Percentiles rank a stretch among this genome's conserved stretches.
These are phyloP conservation scores for Macadamia integrifolia DNA, from an alignment of 164 flowering plant species.

Conservation along the genomic window DNA sequence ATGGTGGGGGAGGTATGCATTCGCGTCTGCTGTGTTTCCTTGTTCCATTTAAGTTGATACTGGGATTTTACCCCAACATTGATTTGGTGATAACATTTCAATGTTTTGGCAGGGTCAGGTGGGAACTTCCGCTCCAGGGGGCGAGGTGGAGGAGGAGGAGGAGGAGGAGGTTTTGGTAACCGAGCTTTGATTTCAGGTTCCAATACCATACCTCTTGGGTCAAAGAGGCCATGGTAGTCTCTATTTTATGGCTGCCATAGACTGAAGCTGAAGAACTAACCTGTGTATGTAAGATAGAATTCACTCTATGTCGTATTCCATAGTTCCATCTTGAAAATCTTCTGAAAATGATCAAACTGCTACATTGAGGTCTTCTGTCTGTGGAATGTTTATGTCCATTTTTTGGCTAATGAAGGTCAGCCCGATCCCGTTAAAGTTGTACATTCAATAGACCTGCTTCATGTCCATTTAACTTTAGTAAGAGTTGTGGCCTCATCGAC, in stretches of 20 bases:
- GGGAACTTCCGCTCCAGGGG: slow-evolving; percentile 74
- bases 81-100: not conserved
- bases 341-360: no score
- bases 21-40: not conserved
- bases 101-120: slow-evolving; percentile 33
- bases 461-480: no score
- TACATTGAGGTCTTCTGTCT: no score
- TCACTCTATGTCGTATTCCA: no score
- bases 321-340: no score
- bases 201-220: slow-evolving; percentile 55
- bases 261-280: no score
- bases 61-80: not conserved
- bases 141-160: slow-evolving; percentile 8
- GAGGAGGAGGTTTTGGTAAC: slow-evolving; percentile 38
- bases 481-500: no score
- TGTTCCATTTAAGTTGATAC: not conserved
- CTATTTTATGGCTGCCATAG: not conserved
- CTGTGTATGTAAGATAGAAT: no score
- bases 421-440: not conserved
- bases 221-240: slow-evolving; percentile 43
- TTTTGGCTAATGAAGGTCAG: no score
- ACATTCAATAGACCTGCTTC: no score
- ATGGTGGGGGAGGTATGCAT: slow-evolving; percentile 39
- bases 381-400: no score
- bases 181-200: slow-evolving; percentile 48